Evolutionary conservation across 1,139 yeast species (phyloP), one percentile per base, ranked within the genome.

Genomic region (Tardiomyces blankii): DNA sequence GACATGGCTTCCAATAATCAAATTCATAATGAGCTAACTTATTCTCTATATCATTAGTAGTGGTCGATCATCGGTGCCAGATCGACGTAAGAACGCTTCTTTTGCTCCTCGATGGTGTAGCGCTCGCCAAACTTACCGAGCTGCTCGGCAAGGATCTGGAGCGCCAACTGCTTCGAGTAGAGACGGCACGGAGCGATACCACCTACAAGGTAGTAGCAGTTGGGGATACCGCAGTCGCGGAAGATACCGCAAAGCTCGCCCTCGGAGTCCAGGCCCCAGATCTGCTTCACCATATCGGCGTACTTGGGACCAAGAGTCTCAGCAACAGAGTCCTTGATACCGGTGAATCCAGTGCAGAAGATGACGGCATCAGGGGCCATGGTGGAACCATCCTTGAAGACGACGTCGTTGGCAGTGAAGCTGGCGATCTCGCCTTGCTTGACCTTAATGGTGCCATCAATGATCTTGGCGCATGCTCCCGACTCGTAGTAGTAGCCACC

Each of bases 271-370:
- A 57, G 45, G 1, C 62, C 63, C 63, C 63, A 59, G 23, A 55
- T 52, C 12, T 47, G 51, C 18, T 48, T 48, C 33, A 57, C 21
- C 32, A 39, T 40, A 19, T 45, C 35, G 13, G 53, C 55, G 35
- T 67, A 64, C 23, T 58, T 52, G 27, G 62, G 60, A 21, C 71
- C 72, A 48, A 69, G 61, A 19, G 66, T 57, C 44, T 60, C 60
- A 44, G 59, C 56, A 2, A 69, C 72, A 38, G 73, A 65, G 27
- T 69, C 72, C 53, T 59, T 64, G 69, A 69, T 67, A 52, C 68
- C 67, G 35, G 69, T 60, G 51, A 65, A 69, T 2, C 75, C 75
- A 2, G 75, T 70, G 12, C 74, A 74, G 50, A 70, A 59, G 18
- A 70, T 72, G 21, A 71, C 67, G 40, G 67, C 54, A 38, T 70